These are phyloP conservation scores for Ophiostoma populinum DNA, from an alignment of 2,329 filamentous ascomycete genomes.

Conservation along the genomic window DNA sequence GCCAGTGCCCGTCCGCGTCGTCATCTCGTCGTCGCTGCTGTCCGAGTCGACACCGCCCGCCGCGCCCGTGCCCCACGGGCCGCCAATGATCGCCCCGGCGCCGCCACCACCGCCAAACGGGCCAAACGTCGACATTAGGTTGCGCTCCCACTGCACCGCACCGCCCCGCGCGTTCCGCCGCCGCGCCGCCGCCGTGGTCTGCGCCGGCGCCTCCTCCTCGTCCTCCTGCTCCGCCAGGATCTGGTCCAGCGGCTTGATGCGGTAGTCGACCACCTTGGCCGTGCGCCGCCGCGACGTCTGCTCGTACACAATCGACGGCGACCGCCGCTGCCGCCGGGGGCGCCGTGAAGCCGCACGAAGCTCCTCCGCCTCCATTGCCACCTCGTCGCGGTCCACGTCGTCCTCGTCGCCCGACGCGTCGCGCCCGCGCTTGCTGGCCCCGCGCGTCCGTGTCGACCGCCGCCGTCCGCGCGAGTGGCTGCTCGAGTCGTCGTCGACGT, in stretches of 20 bases:
- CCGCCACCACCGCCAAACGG: slow-evolving; percentile 81
- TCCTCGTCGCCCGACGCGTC: slow-evolving; percentile 38
- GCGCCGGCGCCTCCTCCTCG: slow-evolving; percentile 45
- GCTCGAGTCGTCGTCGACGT: slow-evolving; percentile 26
- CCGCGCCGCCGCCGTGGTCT: slow-evolving; percentile 51
- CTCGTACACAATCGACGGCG: slow-evolving; percentile 42
- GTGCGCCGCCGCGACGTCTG: slow-evolving; percentile 33
- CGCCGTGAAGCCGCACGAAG: slow-evolving; percentile 37
- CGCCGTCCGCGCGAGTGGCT: slow-evolving; percentile 32
- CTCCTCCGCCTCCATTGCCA: slow-evolving; percentile 49
- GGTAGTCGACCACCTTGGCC: slow-evolving; percentile 64
- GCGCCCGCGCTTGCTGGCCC: slow-evolving; percentile 29
- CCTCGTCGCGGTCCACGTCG: slow-evolving; percentile 43
- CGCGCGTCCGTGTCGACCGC: slow-evolving; percentile 18
- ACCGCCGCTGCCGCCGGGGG: slow-evolving; percentile 30
- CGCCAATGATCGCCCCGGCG: slow-evolving; percentile 51
- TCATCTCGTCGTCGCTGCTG: slow-evolving; percentile 83
- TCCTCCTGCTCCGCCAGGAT: slow-evolving; percentile 62
- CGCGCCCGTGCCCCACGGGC: slow-evolving; percentile 57
- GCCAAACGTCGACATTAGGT: slow-evolving; percentile 74
- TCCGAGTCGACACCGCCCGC: slow-evolving; percentile 77
- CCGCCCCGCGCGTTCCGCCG: slow-evolving; percentile 46
- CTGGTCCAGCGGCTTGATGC: slow-evolving; percentile 60
- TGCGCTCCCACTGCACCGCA: slow-evolving; percentile 51
- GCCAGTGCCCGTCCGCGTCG: slow-evolving; percentile 22